Evolutionary conservation across 108 stramenopile species (phyloP), one percentile per base, ranked within the genome.

Genomic region (Seminavis robusta): DNA sequence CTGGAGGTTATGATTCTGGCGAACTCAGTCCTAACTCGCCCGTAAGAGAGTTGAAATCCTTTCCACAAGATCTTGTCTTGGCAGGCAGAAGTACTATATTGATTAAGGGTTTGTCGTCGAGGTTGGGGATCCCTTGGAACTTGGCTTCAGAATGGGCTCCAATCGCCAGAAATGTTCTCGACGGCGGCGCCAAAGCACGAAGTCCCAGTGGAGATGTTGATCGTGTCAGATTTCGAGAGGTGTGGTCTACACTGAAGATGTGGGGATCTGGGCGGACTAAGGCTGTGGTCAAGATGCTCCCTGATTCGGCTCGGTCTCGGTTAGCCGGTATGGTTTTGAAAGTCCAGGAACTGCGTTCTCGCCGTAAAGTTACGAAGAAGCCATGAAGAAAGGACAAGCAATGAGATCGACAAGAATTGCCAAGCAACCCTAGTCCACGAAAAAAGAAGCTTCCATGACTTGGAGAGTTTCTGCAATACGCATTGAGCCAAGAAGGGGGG

Each of bases 1-100:
- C 96, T 15, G 96, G 96, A 17, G 95, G 95, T 9, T 96, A 92
- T 54, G 90, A 92, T 24, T 59, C 63, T 53, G 88, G 83, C 5
- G 95, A 96, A 46, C 67, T 96, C 8, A 77, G 74, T 32, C 88
- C 90, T 17, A 88, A 92, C 40, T 89, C 92, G 0, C 96, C 96
- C 0, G 83, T 95, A 41, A 93, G 86, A 61, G 88, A 90, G 50
- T 66, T 97, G 23, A 83, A 88, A 51, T 77, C 76, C 10, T 97
- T 97, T 47, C 96, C 96, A 21, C 94, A 94, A 36, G 96, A 97
- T 43, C 59, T 97, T 52, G 97, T 97, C 7, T 65, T 97, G 39
- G 90, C 96, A 26, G 97, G 95, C 1, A 71, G 97, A 27, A 81
- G 88, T 7, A 86, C 87, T 11, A 95, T 97, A 50, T 73, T 97